Conservation (phyloP, 2,329 filamentous ascomycete genomes). For the Claviceps sp. region DNA sequence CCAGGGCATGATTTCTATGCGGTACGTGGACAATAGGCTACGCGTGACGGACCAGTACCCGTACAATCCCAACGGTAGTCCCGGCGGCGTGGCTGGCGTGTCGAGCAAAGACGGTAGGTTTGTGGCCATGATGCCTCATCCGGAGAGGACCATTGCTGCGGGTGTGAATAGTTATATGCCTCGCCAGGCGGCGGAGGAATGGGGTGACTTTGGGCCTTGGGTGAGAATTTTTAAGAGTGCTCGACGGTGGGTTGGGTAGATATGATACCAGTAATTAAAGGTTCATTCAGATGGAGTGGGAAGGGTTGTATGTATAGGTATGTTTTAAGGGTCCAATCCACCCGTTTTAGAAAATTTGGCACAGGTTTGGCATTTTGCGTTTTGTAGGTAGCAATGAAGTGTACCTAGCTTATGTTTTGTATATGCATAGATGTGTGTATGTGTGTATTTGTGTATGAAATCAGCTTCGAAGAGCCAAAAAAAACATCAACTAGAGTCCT, state of each 20-base stretch:
- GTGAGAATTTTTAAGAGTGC: conserved; percentile 76
- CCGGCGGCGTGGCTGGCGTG: conserved; percentile 68
- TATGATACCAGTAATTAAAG: no score
- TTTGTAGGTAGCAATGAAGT: no score
- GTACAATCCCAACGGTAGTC: conserved; percentile 75
- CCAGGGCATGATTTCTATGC: conserved; percentile 59
- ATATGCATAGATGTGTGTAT: no score
- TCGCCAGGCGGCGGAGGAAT: conserved; percentile 40
- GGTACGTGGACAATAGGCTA: conserved; percentile 73
- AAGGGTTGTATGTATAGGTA: no score
- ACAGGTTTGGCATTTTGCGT: no score
- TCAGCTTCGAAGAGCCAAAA: no score
- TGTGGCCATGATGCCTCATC: conserved; percentile 85
- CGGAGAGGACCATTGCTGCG: conserved; percentile 74
- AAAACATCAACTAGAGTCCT: no score
- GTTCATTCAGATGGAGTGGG: no score
- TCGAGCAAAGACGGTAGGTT: conserved; percentile 66
- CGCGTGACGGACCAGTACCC: conserved; percentile 72
- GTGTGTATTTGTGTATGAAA: no score
- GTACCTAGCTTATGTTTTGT: no score
- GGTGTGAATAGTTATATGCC: conserved; percentile 68
- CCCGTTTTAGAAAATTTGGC: no score
- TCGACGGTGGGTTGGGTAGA: conserved; percentile 70
- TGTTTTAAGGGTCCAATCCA: no score
- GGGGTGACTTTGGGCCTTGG: conserved; percentile 80